Conservation (phyloP, 371 early-diverging fungal genomes). For the Entomophthora muscae region DNA sequence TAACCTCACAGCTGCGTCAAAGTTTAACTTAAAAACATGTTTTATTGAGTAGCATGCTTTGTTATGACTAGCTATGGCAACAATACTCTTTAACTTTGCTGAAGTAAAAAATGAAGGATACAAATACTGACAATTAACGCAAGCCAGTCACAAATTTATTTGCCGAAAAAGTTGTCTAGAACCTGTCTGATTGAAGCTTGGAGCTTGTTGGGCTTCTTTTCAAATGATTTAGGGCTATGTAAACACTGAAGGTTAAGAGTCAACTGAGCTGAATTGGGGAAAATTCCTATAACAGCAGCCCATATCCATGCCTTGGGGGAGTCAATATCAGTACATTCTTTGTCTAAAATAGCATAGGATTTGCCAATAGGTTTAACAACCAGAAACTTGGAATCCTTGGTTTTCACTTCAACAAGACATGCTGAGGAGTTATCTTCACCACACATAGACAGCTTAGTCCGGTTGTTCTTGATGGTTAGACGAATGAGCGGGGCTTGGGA, state of each 20-base stretch:
- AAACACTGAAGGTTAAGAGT: not conserved
- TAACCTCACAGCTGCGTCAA: too few species aligned
- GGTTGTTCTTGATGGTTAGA: not conserved
- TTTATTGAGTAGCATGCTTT: too few species aligned
- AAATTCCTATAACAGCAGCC: not conserved
- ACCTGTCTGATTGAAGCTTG: not conserved
- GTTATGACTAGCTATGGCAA: too few species aligned
- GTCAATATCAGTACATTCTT: not conserved
- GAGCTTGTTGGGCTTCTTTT: not conserved
- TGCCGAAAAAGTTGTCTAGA: not conserved
- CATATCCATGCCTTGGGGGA: not conserved
- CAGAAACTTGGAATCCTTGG: not conserved
- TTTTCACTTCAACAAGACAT: not conserved
- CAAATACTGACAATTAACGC: too few species aligned
- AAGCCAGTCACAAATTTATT: not conserved
- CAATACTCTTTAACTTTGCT: too few species aligned
- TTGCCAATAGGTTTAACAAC: not conserved
- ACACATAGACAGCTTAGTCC: not conserved
- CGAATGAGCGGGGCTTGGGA: not conserved
- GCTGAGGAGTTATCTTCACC: not conserved
- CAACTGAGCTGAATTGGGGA: not conserved
- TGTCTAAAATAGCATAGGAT: not conserved
- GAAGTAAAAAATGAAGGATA: too few species aligned
- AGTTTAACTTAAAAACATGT: too few species aligned
- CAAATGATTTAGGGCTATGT: not conserved